Evolutionary conservation across 2,329 filamentous ascomycete species (phyloP), one percentile per base, ranked within the genome.

Genomic region (Trichoderma cornu-damae): DNA sequence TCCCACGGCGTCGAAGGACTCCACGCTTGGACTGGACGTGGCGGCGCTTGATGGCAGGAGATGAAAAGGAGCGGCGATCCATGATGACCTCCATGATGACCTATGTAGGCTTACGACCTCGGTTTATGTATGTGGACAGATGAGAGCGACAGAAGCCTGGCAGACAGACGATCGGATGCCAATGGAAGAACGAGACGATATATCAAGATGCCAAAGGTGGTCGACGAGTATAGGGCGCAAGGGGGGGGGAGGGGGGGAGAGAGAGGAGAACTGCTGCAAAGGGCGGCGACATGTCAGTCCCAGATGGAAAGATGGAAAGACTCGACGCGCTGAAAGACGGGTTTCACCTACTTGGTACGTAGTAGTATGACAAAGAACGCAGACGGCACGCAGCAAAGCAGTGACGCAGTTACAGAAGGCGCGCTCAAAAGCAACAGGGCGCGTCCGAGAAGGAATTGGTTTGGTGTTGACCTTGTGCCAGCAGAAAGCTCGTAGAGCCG

Each of bases 1-100:
- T 59, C 4, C 65, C 64, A 20, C 61, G 65, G 14, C 64, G 61
- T 8, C 46, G 48, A 24, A 59, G 26, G 22, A 58, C 48, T 8
- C 46, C 49, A 42, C 57, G 61, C 43, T 58, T 60, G 58, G 51
- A 43, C 18, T 42, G 60, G 30, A 48, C 8, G 24, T 59, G 53
- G 42, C 49, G 49, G n/a, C 30, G 44, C 52, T 59, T 48, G 37
- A 34, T 20, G 40, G 47, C 44, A n/a, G 52, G 26, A n/a, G 43
- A 43, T 22, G 44, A 18, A 20, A 59, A 18, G 30, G 46, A 18
- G 35, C 48, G 48, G 53, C 18, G 37, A 57, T 59, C 58, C 46
- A 59, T 47, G 51, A 51, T 46, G 35, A 11, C 18, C 37, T 48
- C 53, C 53, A 57, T 57, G 34, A 47, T 42, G 37, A 28, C 26